Conservation (phyloP, 2,329 filamentous ascomycete species). For the Diaporthe australafricana region DNA sequence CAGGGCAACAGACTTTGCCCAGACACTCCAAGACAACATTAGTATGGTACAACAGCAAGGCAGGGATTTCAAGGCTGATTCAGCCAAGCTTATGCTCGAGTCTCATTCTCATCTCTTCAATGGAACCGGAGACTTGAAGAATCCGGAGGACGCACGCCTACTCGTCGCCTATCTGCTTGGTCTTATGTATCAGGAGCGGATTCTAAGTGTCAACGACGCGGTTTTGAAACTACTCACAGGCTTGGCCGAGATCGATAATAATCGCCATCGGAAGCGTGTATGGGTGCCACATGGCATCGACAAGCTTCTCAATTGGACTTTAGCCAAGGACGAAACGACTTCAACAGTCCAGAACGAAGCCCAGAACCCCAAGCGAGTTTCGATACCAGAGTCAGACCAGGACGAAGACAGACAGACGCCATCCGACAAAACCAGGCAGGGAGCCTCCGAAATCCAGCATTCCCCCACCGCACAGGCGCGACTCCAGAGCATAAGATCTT, state of each 20-base stretch:
- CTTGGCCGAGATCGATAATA: background rate
- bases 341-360: conserved; percentile 51
- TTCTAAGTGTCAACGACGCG: background rate
- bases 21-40: background rate
- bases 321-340: background rate
- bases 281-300: background rate
- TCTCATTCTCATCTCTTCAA: background rate
- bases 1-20: background rate
- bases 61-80: background rate
- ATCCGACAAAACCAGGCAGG: background rate
- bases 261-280: background rate
- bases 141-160: background rate
- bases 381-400: background rate
- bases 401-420: background rate
- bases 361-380: too few species aligned
- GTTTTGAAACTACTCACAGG: background rate
- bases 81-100: background rate
- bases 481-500: background rate
- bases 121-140: background rate
- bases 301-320: background rate
- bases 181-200: background rate
- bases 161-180: background rate
- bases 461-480: background rate
- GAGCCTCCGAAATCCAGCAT: background rate
- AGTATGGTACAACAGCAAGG: background rate